phyloP scores from a whole-genome alignment of 2,329 filamentous ascomycete species.

The Claviceps africana region DNA sequence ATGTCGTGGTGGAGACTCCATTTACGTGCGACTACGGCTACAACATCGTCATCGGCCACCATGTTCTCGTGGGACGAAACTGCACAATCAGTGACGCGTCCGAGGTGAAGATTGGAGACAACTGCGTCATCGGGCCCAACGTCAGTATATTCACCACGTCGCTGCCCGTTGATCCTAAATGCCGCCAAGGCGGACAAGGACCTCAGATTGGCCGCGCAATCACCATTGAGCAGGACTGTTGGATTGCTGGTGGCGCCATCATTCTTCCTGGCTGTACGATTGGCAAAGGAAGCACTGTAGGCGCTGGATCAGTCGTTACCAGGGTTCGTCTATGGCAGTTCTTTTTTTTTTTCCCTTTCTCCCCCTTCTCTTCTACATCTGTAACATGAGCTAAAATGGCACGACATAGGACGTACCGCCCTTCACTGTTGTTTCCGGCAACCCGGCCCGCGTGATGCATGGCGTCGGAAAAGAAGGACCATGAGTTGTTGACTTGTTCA shows the following conservation, averaged over 20 bases:
- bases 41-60: slow-evolving; percentile 77
- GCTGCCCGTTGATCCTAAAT: slow-evolving; percentile 57
- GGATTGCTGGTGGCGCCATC: slow-evolving; percentile 63
- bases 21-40: slow-evolving; percentile 94
- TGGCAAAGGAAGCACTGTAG: slow-evolving; percentile 64
- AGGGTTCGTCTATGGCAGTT: slow-evolving; percentile 35
- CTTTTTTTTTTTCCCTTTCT: too few relatives aligned
- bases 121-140: slow-evolving; percentile 65
- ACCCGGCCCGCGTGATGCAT: slow-evolving; percentile 47
- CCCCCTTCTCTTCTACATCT: background rate
- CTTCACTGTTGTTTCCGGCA: slow-evolving; percentile 56
- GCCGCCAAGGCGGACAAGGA: slow-evolving; percentile 59
- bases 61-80: slow-evolving; percentile 69
- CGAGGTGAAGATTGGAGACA: slow-evolving; percentile 66
- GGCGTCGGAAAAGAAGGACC: slow-evolving; percentile 22
- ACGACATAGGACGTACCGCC: slow-evolving; percentile 45
- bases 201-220: slow-evolving; percentile 58
- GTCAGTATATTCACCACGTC: slow-evolving; percentile 74
- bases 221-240: slow-evolving; percentile 72
- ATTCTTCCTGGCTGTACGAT: slow-evolving; percentile 71
- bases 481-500: slow-evolving; percentile 8
- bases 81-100: slow-evolving; percentile 82
- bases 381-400: background rate
- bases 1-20: slow-evolving; percentile 69
- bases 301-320: slow-evolving; percentile 74